Percentiles rank a stretch among this genome's conserved stretches.
phyloP scores from a whole-genome alignment of 495 filamentous ascomycete genomes.

The Hapsidospora chrysogenum region DNA sequence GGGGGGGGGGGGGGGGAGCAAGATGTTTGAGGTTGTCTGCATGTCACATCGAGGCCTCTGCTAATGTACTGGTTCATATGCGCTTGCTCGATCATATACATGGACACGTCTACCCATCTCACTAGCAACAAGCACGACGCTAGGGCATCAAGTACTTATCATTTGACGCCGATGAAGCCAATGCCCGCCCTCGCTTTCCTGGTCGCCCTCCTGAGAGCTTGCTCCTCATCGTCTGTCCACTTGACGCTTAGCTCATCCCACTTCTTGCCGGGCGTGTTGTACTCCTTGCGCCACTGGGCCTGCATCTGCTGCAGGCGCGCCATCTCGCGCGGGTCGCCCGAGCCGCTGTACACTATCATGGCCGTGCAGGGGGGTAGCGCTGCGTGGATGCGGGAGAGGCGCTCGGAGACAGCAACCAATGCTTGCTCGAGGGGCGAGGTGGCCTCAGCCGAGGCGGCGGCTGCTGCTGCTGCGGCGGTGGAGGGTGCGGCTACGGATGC shows the following conservation, averaged over 20 bases:
- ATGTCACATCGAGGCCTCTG: no score
- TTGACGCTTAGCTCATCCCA: conserved; percentile 80
- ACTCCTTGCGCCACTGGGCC: conserved; percentile 58
- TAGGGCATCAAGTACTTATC: conserved; percentile 3
- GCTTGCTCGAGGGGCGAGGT: conserved; percentile 32
- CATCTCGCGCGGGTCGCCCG: conserved; percentile 72
- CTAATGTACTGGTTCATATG: no score
- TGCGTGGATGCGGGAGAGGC: conserved; percentile 56
- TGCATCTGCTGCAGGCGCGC: conserved; percentile 57
- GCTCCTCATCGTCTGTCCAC: conserved; percentile 83
- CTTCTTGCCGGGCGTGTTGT: conserved; percentile 45
- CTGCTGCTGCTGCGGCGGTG: conserved; percentile 2
- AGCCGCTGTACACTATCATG: conserved; percentile 77
- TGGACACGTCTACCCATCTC: no score
- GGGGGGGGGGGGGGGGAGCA: no score
- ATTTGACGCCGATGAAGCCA: conserved; percentile 69
- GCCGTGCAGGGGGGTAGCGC: conserved; percentile 68
- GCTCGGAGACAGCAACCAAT: conserved; percentile 25
- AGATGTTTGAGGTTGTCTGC: no score
- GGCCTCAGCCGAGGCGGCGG: neutral
- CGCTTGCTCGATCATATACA: neutral
- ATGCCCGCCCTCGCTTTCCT: conserved; percentile 56
- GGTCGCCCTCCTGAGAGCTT: conserved; percentile 56
- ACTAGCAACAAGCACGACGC: no score
- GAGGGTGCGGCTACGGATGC: conserved; percentile 3